A percentile compares a stretch with the other conserved stretches of the same genome.
These are phyloP conservation scores for Nakaseomyces uthaithaninus DNA, from an alignment of 1,139 yeast species.

Conservation along the genomic window DNA sequence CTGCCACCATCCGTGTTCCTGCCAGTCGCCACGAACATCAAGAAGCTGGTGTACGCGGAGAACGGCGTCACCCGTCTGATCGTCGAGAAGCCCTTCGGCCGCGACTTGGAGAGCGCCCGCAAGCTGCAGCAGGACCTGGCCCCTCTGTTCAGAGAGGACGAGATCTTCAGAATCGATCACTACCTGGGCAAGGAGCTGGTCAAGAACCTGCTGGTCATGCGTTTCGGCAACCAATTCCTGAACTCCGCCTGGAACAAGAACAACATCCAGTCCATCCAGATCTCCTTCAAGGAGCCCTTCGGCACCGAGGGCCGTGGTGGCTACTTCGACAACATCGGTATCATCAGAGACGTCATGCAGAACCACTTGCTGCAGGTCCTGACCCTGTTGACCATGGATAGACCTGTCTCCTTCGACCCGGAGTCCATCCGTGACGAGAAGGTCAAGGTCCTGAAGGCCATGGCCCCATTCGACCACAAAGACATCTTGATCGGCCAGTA, in stretches of 20 bases:
- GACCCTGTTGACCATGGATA: conserved; percentile 89
- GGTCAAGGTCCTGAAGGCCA: conserved; percentile 81
- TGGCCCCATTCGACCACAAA: conserved; percentile 55
- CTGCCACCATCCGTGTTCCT: conserved; percentile 91
- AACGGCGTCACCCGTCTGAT: conserved; percentile 73
- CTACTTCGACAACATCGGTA: conserved; percentile 89
- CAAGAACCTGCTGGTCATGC: conserved; percentile 75
- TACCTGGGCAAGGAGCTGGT: conserved; percentile 98
- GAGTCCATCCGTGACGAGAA: conserved; percentile 95
- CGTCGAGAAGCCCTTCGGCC: conserved; percentile 97
- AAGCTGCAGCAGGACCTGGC: conserved; percentile 68
- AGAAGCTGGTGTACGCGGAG: conserved; percentile 56
- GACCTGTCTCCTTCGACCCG: conserved; percentile 83
- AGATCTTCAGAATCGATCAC: conserved; percentile 91
- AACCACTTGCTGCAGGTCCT: conserved; percentile 90
- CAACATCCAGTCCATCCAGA: conserved; percentile 70
- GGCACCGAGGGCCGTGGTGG: conserved; percentile 99
- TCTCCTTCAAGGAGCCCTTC: conserved; percentile 89
- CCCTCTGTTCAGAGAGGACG: conserved; percentile 85
- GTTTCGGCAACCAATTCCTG: conserved; percentile 84
- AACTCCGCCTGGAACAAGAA: conserved; percentile 81
- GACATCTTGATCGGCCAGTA: conserved; percentile 86
- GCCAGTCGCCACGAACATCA: conserved; percentile 65
- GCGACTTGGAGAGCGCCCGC: conserved; percentile 70
- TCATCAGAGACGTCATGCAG: conserved; percentile 97